Percentiles rank a stretch among this genome's conserved stretches.
Evolutionary conservation across 108 stramenopile species (phyloP).

Genomic region (Aurantiochytrium sp.): DNA sequence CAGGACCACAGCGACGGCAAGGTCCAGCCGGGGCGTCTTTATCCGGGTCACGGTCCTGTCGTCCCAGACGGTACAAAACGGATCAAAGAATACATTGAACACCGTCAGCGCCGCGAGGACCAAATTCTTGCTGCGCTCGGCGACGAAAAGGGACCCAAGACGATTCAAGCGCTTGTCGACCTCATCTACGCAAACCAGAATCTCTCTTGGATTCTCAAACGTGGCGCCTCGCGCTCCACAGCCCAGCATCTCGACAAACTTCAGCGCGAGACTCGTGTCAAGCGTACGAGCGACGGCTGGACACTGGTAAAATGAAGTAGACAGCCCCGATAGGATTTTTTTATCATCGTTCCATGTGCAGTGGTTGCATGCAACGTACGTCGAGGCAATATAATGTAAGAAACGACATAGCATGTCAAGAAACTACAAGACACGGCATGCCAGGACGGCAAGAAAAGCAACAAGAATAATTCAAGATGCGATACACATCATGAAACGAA

Average conservation of each 20-base stretch:
- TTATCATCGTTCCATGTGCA: no score
- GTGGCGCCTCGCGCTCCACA: background rate
- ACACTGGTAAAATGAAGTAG: no score
- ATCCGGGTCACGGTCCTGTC: background rate
- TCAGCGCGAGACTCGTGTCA: background rate
- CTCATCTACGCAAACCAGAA: background rate
- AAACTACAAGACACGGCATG: no score
- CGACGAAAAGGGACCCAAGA: background rate
- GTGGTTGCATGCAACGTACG: no score
- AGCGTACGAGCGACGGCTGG: no score
- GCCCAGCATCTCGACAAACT: slow-evolving; percentile 11
- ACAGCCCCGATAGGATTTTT: no score
- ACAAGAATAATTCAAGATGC: no score
- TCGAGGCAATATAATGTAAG: no score
- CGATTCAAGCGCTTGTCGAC: background rate
- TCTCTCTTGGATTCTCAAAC: background rate
- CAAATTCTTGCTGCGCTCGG: background rate
- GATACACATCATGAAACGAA: no score
- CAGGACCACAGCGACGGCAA: no score
- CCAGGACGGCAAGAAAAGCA: no score
- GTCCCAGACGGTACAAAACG: background rate
- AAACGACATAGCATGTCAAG: no score
- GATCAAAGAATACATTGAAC: background rate
- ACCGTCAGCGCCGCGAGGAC: slow-evolving; percentile 1
- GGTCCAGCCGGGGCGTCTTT: background rate